Percentiles rank a stretch among this genome's conserved stretches.
Evolutionary conservation across 345 rosid genomes (phyloP).

Genomic region (Brassica carinata): DNA sequence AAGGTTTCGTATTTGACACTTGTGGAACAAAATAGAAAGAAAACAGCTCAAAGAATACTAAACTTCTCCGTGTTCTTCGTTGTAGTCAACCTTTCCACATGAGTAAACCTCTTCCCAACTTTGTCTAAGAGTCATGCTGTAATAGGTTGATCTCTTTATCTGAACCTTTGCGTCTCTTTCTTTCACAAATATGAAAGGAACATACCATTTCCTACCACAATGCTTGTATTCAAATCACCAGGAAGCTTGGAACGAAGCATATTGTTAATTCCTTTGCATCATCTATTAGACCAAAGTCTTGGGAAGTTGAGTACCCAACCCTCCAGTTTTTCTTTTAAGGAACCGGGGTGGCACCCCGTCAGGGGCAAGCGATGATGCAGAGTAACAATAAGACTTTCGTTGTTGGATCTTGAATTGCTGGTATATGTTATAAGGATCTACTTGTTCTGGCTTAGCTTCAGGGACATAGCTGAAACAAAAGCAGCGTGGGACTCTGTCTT

Average conservation of each 20-base stretch:
- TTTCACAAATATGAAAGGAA: conserved; percentile 62
- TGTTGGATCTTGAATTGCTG: conserved; percentile 9
- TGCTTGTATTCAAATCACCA: conserved; percentile 20
- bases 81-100: conserved; percentile 25
- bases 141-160: conserved; percentile 46
- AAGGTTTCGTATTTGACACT: background rate
- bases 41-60: background rate
- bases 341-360: conserved; percentile 36
- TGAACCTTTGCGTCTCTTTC: conserved; percentile 48
- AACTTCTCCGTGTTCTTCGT: conserved; percentile 7
- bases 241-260: conserved; percentile 52
- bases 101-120: conserved; percentile 56
- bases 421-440: conserved; percentile 44
- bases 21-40: background rate
- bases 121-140: conserved; percentile 59
- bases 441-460: conserved; percentile 41
- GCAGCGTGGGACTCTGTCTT: conserved; percentile 36
- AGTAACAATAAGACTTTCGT: conserved; percentile 8
- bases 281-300: background rate
- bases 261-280: background rate
- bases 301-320: background rate
- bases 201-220: conserved; percentile 65
- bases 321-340: background rate
- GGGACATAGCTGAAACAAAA: conserved; percentile 29
- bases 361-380: conserved; percentile 50